phyloP scores from a whole-genome alignment of 2,329 filamentous ascomycete genomes.

The Botryotinia calthae region DNA sequence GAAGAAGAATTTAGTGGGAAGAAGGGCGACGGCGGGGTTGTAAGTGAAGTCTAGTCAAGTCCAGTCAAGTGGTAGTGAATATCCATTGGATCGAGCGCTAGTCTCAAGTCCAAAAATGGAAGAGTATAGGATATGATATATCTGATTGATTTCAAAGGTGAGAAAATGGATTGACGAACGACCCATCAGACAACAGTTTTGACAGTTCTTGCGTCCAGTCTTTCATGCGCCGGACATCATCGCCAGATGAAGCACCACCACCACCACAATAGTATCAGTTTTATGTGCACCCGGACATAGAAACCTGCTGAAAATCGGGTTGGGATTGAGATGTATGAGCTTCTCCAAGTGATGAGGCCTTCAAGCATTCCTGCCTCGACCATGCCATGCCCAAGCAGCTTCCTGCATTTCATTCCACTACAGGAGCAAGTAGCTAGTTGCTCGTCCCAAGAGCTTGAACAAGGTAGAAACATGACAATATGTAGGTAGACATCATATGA shows the following conservation, averaged over 20 bases:
- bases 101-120: not conserved
- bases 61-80: not conserved
- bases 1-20: not conserved
- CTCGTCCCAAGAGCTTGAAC: not conserved
- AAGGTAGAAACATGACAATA: not conserved
- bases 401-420: not conserved
- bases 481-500: no score
- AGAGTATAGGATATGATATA: not conserved
- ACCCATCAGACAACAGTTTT: not conserved
- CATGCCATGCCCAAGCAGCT: not conserved
- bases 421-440: not conserved
- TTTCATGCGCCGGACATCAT: no score
- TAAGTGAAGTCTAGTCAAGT: not conserved
- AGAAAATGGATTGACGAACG: not conserved
- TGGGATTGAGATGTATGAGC: not conserved
- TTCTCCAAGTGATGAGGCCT: not conserved
- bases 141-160: not conserved
- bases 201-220: not conserved
- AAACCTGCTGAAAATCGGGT: accelerated
- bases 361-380: no score
- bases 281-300: no score
- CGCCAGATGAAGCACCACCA: not conserved
- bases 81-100: not conserved
- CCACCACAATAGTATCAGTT: not conserved
- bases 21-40: not conserved